phyloP scores from a whole-genome alignment of 805 yeast species.

The Spathaspora sp. region DNA sequence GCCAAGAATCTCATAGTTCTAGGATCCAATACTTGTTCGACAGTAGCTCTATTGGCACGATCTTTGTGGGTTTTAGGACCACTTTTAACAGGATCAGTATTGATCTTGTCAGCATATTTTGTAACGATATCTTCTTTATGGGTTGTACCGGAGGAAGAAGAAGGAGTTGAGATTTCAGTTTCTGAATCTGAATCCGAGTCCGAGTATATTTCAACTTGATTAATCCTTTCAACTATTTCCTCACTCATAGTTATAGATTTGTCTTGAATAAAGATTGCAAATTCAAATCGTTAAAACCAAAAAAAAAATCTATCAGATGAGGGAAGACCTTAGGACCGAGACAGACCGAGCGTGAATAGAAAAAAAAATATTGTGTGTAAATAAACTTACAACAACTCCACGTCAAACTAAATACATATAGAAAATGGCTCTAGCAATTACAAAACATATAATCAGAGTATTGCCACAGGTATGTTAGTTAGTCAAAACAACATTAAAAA shows the following conservation, averaged over 20 bases:
- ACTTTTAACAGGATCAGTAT: conserved; percentile 56
- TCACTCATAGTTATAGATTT: not conserved
- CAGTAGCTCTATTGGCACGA: conserved; percentile 92
- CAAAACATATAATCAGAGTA: not conserved
- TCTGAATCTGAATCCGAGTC: conserved; percentile 11
- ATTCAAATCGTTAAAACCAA: not conserved
- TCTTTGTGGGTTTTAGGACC: conserved; percentile 67
- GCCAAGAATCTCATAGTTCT: conserved; percentile 81
- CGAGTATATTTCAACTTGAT: not conserved
- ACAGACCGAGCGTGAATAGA: not conserved
- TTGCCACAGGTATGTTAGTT: conserved; percentile 17
- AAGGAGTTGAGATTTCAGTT: conserved; percentile 7
- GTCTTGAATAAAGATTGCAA: not conserved
- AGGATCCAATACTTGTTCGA: conserved; percentile 94
- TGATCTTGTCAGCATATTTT: conserved; percentile 63
- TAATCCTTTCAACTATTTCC: not conserved
- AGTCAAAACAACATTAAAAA: not conserved
- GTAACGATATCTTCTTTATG: conserved; percentile 48
- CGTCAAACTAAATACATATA: not conserved
- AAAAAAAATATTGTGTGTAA: not conserved
- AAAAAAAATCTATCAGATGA: not conserved
- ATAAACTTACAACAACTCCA: not conserved
- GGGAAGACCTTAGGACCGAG: not conserved
- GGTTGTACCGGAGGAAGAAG: conserved; percentile 4
- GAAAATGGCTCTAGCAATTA: not conserved